Percentiles rank a stretch among this genome's conserved stretches.
Evolutionary conservation across 2,329 filamentous ascomycete genomes (phyloP).

Genomic region (Cordyceps javanica): DNA sequence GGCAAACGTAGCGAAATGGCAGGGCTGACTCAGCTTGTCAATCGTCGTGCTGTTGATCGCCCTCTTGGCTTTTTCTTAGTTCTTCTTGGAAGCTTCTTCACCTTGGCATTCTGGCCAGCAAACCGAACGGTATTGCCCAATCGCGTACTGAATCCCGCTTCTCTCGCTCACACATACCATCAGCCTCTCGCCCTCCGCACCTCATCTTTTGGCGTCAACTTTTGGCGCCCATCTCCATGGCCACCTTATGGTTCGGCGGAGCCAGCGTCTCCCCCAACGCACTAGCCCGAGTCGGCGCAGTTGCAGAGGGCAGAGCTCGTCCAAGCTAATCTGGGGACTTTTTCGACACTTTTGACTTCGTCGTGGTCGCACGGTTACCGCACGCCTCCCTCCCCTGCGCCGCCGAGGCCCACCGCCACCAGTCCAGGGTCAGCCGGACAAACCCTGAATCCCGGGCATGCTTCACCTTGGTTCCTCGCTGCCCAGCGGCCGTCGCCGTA

Average conservation of each 20-base stretch:
- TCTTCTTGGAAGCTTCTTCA: neutral
- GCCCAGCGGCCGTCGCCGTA: slow-evolving; percentile 3
- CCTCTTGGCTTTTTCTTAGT: neutral
- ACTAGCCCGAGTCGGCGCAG: slow-evolving; percentile 4
- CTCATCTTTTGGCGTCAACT: neutral
- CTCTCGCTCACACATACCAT: neutral
- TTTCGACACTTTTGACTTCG: neutral
- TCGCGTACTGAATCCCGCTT: slow-evolving; percentile 9
- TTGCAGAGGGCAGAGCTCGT: neutral
- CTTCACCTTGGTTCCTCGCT: slow-evolving; percentile 3
- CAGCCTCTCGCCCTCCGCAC: neutral
- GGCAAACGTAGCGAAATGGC: neutral
- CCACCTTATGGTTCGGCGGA: neutral
- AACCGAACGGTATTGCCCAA: slow-evolving; percentile 4
- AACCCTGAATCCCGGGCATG: slow-evolving; percentile 9
- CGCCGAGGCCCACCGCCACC: slow-evolving; percentile 5
- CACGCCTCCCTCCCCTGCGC: neutral
- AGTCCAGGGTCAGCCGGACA: slow-evolving; percentile 9
- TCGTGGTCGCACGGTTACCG: neutral
- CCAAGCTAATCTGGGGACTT: slow-evolving; percentile 7
- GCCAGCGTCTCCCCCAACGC: neutral
- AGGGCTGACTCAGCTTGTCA: slow-evolving; percentile 6
- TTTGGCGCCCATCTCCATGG: slow-evolving; percentile 4
- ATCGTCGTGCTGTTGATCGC: neutral
- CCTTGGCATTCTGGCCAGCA: neutral